Evolutionary conservation across 345 rosid species (phyloP).

Genomic region (Syzygium aromaticum): DNA sequence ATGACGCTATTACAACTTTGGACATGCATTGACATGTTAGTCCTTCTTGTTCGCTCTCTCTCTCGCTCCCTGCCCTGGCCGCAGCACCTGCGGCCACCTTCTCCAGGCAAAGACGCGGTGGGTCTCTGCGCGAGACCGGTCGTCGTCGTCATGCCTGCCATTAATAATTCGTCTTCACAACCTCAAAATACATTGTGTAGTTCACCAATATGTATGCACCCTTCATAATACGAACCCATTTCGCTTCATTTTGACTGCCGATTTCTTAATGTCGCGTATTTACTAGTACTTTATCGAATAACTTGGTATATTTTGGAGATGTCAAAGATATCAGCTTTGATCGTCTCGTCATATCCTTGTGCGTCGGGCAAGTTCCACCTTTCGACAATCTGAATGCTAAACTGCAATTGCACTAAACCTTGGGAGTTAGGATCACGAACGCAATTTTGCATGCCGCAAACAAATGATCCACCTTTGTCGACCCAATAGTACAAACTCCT

Average conservation of each 20-base stretch:
- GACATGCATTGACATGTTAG: too few species aligned
- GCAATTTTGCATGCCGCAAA: not conserved
- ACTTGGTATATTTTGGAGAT: not conserved
- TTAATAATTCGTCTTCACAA: too few species aligned
- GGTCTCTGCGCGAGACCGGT: too few species aligned
- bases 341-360: not conserved
- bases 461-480: not conserved
- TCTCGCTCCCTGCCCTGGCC: too few species aligned
- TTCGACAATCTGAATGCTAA: not conserved
- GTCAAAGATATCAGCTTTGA: not conserved
- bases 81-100: too few species aligned
- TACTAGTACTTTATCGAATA: not conserved
- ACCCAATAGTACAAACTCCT: not conserved
- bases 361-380: not conserved
- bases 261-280: not conserved
- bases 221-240: not conserved
- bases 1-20: too few species aligned
- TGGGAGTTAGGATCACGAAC: not conserved
- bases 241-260: not conserved
- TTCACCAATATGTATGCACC: not conserved
- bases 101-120: too few species aligned
- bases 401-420: not conserved
- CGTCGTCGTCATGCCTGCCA: too few species aligned
- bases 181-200: too few species aligned
- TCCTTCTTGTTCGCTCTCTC: too few species aligned